Base-by-base conservation (phyloP, 2,329 filamentous ascomycete genomes). In the Fusarium multiceps region DNA sequence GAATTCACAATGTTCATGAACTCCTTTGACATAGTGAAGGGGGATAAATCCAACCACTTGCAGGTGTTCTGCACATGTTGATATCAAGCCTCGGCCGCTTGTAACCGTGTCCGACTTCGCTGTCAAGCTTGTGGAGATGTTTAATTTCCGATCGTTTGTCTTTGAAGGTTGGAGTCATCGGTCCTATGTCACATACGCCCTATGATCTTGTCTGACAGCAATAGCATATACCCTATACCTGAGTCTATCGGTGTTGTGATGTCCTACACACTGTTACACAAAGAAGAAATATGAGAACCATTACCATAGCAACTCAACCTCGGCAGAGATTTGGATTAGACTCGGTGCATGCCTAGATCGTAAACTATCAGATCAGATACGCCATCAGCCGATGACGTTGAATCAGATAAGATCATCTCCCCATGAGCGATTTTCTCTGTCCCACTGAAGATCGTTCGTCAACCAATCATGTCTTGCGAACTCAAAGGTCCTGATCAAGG, bases 361-460 rank as follows among this genome's bases (percentile, higher is more conserved):
- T 68, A 51, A 63, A 74, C 72, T 23, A 18, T 47, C 21, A 48
- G 51, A 54, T 51, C 45, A 50, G 57, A 68, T 68, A 59, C 54
- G 40, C 32, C 25, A 68, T 68, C 64, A 54, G 40, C 45, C 25
- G 61, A 69, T 70, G 62, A 59, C 67, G 57, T 63, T 53, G 27
- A 30, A 63, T 68, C 62, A 59, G 58, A 63, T 65, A 68, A 70
- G 66, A 67, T 69, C 34, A 59, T 57, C 54, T 55, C 23, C 20
- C 18, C 20, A 25, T 72, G 69, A 72, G 71, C 68, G 71, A 71
- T 73, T 73, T 72, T 68, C 50, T 41, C 37, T 7, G 42, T 18
- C 66, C 62, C 57, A 20, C 59, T 32, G 7, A 51, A 37, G 13
- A 58, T 4, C 0, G 3, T 11, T 6, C 2, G 11, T 27, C 10